Evolutionary conservation across 257 asterid species (phyloP).

Genomic region (Paulownia fortunei): DNA sequence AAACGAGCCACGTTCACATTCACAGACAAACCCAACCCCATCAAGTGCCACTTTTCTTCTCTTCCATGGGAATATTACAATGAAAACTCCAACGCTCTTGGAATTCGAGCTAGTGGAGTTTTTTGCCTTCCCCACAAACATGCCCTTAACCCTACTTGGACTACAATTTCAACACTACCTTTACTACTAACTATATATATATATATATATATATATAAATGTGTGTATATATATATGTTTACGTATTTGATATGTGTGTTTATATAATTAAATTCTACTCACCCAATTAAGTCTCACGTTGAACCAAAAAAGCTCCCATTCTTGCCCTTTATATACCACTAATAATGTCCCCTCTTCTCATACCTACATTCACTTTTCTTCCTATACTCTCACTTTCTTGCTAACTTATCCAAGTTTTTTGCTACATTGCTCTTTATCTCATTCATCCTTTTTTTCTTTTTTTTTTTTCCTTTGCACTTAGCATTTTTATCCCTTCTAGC

Average conservation of each 20-base stretch:
- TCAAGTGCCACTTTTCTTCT: conserved; percentile 30
- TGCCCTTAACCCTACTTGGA: conserved; percentile 31
- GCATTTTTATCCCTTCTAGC: neutral
- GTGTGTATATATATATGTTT: neutral
- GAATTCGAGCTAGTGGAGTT: conserved; percentile 42
- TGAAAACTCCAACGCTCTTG: conserved; percentile 25
- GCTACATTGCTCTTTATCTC: neutral
- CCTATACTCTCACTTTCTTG: neutral
- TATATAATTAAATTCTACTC: neutral
- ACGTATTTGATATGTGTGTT: no score
- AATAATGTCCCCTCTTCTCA: conserved; percentile 27
- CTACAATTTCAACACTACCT: conserved; percentile 10
- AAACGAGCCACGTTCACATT: conserved; percentile 23
- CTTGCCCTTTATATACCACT: conserved; percentile 33
- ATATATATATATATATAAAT: neutral
- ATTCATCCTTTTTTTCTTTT: neutral
- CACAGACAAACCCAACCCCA: conserved; percentile 29
- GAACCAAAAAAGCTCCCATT: conserved; percentile 20
- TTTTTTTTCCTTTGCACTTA: neutral
- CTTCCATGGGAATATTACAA: conserved; percentile 25
- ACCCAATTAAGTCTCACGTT: conserved; percentile 9
- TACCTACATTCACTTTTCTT: conserved; percentile 22
- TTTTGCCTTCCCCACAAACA: conserved; percentile 38
- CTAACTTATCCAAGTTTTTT: neutral
- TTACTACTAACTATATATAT: neutral